Percentiles rank a stretch among this genome's conserved stretches.
Conservation (phyloP, 768 basidiomycete genomes). For the Rhizopogon rudus region DNA sequence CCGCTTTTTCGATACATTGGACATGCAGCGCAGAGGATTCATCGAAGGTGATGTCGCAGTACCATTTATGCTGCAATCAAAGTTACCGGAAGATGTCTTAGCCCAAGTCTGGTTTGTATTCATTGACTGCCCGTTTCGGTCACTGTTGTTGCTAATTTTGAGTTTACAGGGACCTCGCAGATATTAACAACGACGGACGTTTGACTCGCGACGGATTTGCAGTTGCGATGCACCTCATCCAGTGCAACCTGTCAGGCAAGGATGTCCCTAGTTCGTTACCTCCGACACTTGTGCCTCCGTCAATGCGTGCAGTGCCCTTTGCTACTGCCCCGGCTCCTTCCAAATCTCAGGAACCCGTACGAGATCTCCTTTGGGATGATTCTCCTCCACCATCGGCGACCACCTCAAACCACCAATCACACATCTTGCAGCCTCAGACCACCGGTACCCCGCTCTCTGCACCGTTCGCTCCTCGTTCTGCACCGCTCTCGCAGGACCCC, state of each 20-base stretch:
- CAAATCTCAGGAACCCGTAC: slow-evolving; percentile 34
- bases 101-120: slow-evolving; percentile 82
- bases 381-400: slow-evolving; percentile 37
- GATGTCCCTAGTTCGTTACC: slow-evolving; percentile 74
- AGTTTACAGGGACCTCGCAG: slow-evolving; percentile 82
- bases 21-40: slow-evolving; percentile 66
- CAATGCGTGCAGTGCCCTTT: slow-evolving; percentile 52
- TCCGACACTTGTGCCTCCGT: slow-evolving; percentile 73
- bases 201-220: slow-evolving; percentile 92
- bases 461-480: slow-evolving; percentile 19
- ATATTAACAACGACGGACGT: slow-evolving; percentile 82
- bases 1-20: slow-evolving; percentile 76
- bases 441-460: slow-evolving; percentile 30
- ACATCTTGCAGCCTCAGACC: slow-evolving; percentile 29
- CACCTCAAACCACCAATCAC: slow-evolving; percentile 28
- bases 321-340: slow-evolving; percentile 32
- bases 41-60: slow-evolving; percentile 95
- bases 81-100: slow-evolving; percentile 74
- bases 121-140: neutral
- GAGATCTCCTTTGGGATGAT: slow-evolving; percentile 52
- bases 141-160: slow-evolving; percentile 2
- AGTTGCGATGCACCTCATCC: slow-evolving; percentile 91
- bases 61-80: slow-evolving; percentile 91
- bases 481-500: slow-evolving; percentile 37
- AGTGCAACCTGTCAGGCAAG: slow-evolving; percentile 74